These are phyloP conservation scores for Ganoderma resinaceum DNA, from an alignment of 1,284 basidiomycete species.

Conservation along the genomic window DNA sequence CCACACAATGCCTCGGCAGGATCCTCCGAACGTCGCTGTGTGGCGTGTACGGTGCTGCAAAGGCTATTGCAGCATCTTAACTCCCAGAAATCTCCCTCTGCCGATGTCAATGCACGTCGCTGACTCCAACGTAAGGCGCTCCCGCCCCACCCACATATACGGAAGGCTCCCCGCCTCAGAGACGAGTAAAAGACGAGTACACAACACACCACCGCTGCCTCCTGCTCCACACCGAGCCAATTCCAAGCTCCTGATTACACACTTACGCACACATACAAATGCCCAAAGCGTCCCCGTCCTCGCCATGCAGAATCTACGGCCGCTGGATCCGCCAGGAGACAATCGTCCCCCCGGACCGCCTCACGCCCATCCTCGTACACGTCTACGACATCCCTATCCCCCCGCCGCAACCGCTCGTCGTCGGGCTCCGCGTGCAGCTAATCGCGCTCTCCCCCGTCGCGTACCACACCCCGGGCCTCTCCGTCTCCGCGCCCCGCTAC, in stretches of 20 bases:
- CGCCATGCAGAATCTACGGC: constrained; percentile 8
- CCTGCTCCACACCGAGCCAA: background rate
- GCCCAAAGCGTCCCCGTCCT: background rate
- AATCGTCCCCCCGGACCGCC: constrained; percentile 1
- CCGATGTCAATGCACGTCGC: constrained; percentile 3
- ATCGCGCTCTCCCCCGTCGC: constrained; percentile 1
- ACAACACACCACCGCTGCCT: background rate
- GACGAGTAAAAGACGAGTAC: background rate
- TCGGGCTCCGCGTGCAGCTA: constrained; percentile 6
- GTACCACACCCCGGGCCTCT: constrained; percentile 2
- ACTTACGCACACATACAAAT: background rate
- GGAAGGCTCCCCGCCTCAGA: background rate
- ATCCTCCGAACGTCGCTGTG: constrained; percentile 1
- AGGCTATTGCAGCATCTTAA: background rate
- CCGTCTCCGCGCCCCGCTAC: background rate
- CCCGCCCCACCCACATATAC: constrained; percentile 1
- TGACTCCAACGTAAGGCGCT: constrained; percentile 4
- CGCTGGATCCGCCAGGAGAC: constrained; percentile 7
- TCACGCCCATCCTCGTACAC: constrained; percentile 6
- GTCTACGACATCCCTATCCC: constrained; percentile 9
- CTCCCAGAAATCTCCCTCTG: constrained; percentile 2
- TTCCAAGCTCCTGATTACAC: background rate
- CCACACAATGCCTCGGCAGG: background rate
- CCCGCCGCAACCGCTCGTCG: constrained; percentile 1
- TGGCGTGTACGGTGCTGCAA: background rate